Conservation (phyloP, 169 alveolate genomes). For the Eimeria acervulina region DNA sequence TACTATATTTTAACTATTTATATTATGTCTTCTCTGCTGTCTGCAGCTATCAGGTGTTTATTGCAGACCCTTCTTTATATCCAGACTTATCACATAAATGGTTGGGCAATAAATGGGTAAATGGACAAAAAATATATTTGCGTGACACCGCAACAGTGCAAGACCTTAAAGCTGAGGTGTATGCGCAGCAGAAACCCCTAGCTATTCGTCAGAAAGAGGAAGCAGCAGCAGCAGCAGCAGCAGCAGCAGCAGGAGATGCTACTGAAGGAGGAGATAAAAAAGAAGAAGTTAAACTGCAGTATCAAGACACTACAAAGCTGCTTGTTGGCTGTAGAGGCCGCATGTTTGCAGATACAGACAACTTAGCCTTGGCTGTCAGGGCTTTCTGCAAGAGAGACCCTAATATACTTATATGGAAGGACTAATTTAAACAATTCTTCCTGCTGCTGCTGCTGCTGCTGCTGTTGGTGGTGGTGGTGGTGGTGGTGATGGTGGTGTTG, state of each 20-base stretch:
- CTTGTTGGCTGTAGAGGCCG: slow-evolving; percentile 92
- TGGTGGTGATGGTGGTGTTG: too few relatives aligned
- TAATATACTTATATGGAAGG: slow-evolving; percentile 90
- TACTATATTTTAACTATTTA: too few relatives aligned
- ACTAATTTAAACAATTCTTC: neutral
- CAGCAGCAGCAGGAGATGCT: neutral
- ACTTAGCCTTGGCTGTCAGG: slow-evolving; percentile 92
- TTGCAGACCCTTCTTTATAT: slow-evolving; percentile 51
- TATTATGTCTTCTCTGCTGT: too few relatives aligned
- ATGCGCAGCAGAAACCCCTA: slow-evolving; percentile 40
- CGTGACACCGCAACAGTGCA: slow-evolving; percentile 89
- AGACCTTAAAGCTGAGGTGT: slow-evolving; percentile 87
- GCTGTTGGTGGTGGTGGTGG: too few relatives aligned
- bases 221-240: neutral
- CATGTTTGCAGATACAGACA: slow-evolving; percentile 90
- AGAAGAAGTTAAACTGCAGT: neutral
- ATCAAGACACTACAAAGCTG: slow-evolving; percentile 84
- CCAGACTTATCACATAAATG: slow-evolving; percentile 80
- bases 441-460: too few relatives aligned
- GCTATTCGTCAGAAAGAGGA: neutral
- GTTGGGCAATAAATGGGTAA: slow-evolving; percentile 87
- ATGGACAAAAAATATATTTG: slow-evolving; percentile 90
- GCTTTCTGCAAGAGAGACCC: slow-evolving; percentile 94
- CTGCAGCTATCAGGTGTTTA: slow-evolving; percentile 73
- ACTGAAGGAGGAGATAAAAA: neutral